These are phyloP conservation scores for Anthracocystis panici-leucophaei DNA, from an alignment of 1,284 basidiomycete genomes.

Conservation along the genomic window DNA sequence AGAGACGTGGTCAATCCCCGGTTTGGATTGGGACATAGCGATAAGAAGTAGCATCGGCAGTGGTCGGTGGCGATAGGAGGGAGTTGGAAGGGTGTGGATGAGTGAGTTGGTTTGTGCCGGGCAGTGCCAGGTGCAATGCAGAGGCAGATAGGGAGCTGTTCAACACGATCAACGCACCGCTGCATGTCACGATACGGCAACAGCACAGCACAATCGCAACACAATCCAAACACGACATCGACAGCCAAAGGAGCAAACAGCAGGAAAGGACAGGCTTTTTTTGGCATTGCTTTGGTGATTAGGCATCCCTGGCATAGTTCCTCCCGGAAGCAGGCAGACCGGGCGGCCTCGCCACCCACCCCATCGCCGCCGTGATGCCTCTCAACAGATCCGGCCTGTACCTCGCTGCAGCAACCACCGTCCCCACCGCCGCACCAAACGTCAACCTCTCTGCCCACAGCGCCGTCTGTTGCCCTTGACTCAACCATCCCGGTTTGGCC, in stretches of 20 bases:
- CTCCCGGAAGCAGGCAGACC: constrained; percentile 14
- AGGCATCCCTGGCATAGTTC: constrained; percentile 33
- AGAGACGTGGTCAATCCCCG: constrained; percentile 28
- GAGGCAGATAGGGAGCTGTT: too few relatives aligned
- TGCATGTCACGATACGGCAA: too few relatives aligned
- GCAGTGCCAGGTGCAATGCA: too few relatives aligned
- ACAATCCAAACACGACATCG: too few relatives aligned
- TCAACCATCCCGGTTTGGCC: constrained; percentile 56
- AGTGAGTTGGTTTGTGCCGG: too few relatives aligned
- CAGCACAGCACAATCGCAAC: too few relatives aligned
- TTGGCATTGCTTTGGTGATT: too few relatives aligned
- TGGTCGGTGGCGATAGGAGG: neutral
- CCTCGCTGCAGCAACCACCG: constrained; percentile 51
- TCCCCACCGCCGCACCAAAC: constrained; percentile 54
- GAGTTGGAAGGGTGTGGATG: neutral
- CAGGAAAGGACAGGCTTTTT: too few relatives aligned
- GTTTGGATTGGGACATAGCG: constrained; percentile 29
- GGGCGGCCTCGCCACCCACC: constrained; percentile 48
- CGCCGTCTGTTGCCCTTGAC: constrained; percentile 46
- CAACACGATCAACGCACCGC: too few relatives aligned
- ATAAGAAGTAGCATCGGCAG: constrained; percentile 9
- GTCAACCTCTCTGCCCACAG: constrained; percentile 54
- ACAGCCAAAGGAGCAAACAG: too few relatives aligned
- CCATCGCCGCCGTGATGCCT: constrained; percentile 57
- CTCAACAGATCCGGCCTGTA: constrained; percentile 58